Evolutionary conservation across 768 basidiomycete species (phyloP).

Genomic region (Cystofilobasidium ferigula): DNA sequence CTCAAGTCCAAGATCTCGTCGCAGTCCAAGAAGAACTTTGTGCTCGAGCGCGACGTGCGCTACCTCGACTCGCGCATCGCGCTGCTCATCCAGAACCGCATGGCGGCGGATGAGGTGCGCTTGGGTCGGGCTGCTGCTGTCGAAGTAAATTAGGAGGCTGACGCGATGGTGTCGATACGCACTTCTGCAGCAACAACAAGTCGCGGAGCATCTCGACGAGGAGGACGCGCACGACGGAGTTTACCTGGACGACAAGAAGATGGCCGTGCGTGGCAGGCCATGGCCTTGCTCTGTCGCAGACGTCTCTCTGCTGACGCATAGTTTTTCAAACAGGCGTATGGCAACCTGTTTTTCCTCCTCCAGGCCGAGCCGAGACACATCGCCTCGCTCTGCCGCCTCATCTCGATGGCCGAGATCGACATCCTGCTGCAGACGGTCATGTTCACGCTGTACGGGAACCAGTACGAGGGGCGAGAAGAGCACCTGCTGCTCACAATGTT

Average conservation of each 20-base stretch:
- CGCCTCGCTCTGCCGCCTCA: constrained; percentile 88
- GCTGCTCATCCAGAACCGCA: constrained; percentile 91
- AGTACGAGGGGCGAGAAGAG: constrained; percentile 96
- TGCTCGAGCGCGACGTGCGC: constrained; percentile 93
- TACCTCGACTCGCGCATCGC: constrained; percentile 97
- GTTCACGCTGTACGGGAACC: constrained; percentile 99
- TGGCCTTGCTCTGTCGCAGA: background rate
- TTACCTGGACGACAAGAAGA: constrained; percentile 84
- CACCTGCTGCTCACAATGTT: constrained; percentile 98
- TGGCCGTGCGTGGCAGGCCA: constrained; percentile 38
- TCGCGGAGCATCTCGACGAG: constrained; percentile 89
- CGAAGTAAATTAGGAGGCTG: constrained; percentile 30
- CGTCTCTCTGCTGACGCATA: background rate
- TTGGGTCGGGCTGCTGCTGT: constrained; percentile 28
- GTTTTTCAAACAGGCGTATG: constrained; percentile 65
- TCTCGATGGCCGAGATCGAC: constrained; percentile 92
- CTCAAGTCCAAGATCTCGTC: constrained; percentile 94
- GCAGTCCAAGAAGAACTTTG: constrained; percentile 99
- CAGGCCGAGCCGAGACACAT: constrained; percentile 97
- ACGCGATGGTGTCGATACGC: background rate
- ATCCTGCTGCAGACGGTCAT: constrained; percentile 98
- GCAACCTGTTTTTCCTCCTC: constrained; percentile 95
- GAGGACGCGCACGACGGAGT: constrained; percentile 84
- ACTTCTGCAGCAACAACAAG: constrained; percentile 73
- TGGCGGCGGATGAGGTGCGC: constrained; percentile 81